Evolutionary conservation across 805 yeast species (phyloP).

Genomic region (Yarrowia sp.): DNA sequence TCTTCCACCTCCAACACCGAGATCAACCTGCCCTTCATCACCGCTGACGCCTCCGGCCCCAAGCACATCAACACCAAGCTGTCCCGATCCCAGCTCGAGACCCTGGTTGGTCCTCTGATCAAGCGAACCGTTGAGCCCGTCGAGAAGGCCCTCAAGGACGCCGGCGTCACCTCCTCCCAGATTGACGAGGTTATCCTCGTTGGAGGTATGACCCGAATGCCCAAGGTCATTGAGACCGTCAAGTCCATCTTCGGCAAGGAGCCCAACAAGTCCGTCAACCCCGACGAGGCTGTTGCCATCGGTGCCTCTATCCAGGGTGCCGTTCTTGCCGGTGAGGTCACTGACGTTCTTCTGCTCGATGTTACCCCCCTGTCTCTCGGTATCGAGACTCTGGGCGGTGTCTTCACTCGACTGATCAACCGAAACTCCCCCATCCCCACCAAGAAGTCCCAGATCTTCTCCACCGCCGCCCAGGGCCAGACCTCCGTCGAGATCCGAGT

Average conservation of each 20-base stretch:
- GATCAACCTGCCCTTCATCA: constrained; percentile 82
- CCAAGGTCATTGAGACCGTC: constrained; percentile 81
- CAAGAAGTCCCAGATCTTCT: constrained; percentile 94
- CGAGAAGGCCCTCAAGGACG: constrained; percentile 83
- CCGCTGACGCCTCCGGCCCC: constrained; percentile 85
- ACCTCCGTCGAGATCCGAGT: constrained; percentile 97
- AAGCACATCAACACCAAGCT: constrained; percentile 76
- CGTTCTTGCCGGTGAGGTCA: constrained; percentile 92
- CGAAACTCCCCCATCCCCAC: constrained; percentile 97
- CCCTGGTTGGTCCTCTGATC: constrained; percentile 70
- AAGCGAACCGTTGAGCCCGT: constrained; percentile 78
- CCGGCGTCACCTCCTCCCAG: constrained; percentile 68
- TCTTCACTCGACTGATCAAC: constrained; percentile 87
- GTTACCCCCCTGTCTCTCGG: constrained; percentile 91
- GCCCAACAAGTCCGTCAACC: constrained; percentile 92
- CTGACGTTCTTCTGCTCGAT: constrained; percentile 87
- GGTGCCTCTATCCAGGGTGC: constrained; percentile 99
- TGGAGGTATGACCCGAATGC: constrained; percentile 94
- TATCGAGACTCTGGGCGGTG: constrained; percentile 98
- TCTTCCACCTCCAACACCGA: constrained; percentile 75
- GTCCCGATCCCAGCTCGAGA: constrained; percentile 71
- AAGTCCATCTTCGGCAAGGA: constrained; percentile 77
- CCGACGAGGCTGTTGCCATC: constrained; percentile 92
- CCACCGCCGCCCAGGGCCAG: constrained; percentile 96
- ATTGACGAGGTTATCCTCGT: constrained; percentile 83